Evolutionary conservation across 768 basidiomycete species (phyloP), one percentile per base, ranked within the genome.

Genomic region (Suillus occidentalis): DNA sequence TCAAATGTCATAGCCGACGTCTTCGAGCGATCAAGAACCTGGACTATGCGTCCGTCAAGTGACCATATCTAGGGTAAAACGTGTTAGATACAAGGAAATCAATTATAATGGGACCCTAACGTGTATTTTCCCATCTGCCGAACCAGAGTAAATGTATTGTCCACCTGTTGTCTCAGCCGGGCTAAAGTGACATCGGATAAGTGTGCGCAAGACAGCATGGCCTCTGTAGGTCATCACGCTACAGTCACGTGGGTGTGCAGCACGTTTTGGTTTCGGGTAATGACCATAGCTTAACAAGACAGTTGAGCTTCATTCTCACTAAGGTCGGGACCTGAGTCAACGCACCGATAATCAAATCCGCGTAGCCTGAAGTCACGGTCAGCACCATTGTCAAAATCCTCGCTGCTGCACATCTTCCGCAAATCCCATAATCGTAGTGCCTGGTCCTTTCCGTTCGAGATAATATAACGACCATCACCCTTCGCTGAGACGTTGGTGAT

Each of bases 371-470:
- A 94, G 64, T 76, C 67, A 10, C 78, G 75, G 20, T 78, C 67
- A 9, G 80, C 76, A 36, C 86, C 84, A 34, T 70, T 72, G 57
- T 92, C 89, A 69, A 87, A 89, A 50, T 95, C 89, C 20, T 80
- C 74, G 70, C 84, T 89, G 66, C 82, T 88, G 49, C 89, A 83
- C 97, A 99, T 98, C 77, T 90, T 95, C 58, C 97, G 88, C 53
- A 98, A 80, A 77, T 99, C 97, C 92, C 97, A 98, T 28, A 98
- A 78, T 8, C 95, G 88, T 59, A 95, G 80, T 1, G 92, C 87
- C 71, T 99, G 96, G 73, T 99, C 97, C 77, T 99, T 99, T 43
- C 95, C 95, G 71, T 99, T 99, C 20, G 94, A 95, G 53, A 99
- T 89, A 55, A 97, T 81, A 73, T 98, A 98, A 65, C 97, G 89